Conservation (phyloP, 164 flowering plant genomes). For the Vitis riparia region DNA sequence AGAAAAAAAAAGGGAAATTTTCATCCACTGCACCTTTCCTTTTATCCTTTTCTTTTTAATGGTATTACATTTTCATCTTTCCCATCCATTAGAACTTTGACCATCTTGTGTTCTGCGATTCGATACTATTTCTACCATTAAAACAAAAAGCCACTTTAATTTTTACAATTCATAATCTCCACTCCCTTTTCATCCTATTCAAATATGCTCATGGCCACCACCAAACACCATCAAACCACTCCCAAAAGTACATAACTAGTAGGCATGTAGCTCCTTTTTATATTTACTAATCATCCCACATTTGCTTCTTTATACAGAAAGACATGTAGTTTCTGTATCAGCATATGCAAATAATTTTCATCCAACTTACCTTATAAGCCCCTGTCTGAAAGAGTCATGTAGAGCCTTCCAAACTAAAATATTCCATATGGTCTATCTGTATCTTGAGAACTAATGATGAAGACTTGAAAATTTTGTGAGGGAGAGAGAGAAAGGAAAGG, state of each 20-base stretch:
- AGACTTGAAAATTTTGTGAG: not conserved
- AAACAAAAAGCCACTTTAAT: no score
- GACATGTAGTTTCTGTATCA: not conserved
- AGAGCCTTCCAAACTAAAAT: not conserved
- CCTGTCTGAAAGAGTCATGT: not conserved
- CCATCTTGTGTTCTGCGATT: not conserved
- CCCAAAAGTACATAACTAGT: not conserved
- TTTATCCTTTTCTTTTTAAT: no score
- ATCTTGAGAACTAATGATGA: not conserved
- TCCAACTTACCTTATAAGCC: not conserved
- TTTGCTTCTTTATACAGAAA: constrained; percentile 1
- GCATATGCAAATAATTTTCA: not conserved
- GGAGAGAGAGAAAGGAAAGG: not conserved
- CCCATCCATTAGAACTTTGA: constrained; percentile 7
- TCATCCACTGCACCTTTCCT: no score
- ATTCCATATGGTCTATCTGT: not conserved
- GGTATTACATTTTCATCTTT: no score
- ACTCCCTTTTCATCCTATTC: constrained; percentile 1
- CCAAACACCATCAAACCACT: not conserved
- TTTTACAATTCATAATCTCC: not conserved
- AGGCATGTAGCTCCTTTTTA: not conserved
- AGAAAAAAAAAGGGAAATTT: no score
- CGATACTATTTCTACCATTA: not conserved
- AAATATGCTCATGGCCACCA: constrained; percentile 12
- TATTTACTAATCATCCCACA: not conserved